Evolutionary conservation across 495 filamentous ascomycete genomes (phyloP).

Genomic region (Schizothecium vesticola): DNA sequence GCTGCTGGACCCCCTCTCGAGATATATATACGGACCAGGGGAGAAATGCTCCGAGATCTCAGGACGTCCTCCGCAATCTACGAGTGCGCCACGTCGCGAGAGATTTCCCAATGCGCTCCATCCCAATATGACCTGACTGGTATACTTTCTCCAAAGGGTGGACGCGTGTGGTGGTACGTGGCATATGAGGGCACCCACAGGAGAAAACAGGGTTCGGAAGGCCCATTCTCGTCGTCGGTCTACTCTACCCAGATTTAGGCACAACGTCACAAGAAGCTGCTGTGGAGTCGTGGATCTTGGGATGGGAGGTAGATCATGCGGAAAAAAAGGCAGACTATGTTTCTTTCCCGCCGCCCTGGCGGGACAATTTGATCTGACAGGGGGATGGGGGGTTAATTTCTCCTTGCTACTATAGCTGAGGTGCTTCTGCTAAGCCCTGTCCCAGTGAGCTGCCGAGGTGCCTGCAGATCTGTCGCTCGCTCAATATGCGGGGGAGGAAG

Average conservation of each 20-base stretch:
- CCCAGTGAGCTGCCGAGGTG: not conserved
- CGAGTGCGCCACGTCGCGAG: not conserved
- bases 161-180: not conserved
- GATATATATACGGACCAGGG: not conserved
- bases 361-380: not conserved
- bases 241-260: not conserved
- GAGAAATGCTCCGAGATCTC: not conserved
- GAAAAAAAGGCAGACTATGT: not conserved
- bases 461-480: not conserved
- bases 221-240: not conserved
- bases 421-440: not conserved
- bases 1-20: not conserved
- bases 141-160: not conserved
- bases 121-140: not conserved
- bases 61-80: not conserved
- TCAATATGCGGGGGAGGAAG: not conserved
- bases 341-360: not conserved
- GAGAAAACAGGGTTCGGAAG: not conserved
- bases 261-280: not conserved
- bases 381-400: not conserved
- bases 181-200: not conserved
- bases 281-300: not conserved
- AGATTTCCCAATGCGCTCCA: not conserved
- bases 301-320: not conserved
- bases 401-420: not conserved